These are phyloP conservation scores for Colletotrichum karsti DNA, from an alignment of 2,329 filamentous ascomycete genomes.

Conservation along the genomic window DNA sequence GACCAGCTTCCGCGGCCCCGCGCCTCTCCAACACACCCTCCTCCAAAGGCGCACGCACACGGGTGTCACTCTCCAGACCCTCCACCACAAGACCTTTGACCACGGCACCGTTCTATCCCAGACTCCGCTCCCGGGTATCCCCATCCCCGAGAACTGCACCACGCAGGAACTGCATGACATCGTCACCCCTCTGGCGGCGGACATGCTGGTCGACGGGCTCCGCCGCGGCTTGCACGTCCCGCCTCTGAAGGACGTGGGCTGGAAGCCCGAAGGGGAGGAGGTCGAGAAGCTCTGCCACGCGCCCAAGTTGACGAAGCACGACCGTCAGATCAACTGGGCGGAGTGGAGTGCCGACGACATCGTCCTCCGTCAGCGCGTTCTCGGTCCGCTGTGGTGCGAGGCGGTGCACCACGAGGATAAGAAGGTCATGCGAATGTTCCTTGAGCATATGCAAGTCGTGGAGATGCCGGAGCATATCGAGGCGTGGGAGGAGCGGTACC, in stretches of 20 bases:
- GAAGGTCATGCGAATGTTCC: constrained; percentile 47
- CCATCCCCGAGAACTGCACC: constrained; percentile 53
- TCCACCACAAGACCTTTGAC: constrained; percentile 81
- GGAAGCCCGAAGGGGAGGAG: constrained; percentile 33
- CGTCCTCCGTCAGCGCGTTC: constrained; percentile 61
- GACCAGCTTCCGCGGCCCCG: constrained; percentile 79
- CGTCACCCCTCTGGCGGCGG: constrained; percentile 72
- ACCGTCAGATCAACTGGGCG: constrained; percentile 70
- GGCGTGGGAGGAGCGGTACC: neutral
- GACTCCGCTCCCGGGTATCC: constrained; percentile 66
- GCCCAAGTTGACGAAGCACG: constrained; percentile 74
- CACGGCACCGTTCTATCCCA: constrained; percentile 80
- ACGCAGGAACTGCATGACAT: constrained; percentile 49
- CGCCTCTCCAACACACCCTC: constrained; percentile 87
- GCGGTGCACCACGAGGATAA: constrained; percentile 33
- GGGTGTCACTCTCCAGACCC: constrained; percentile 87
- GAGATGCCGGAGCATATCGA: neutral
- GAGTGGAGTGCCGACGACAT: constrained; percentile 63
- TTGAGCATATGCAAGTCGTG: constrained; percentile 43
- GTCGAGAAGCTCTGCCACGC: constrained; percentile 58
- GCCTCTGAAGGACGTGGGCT: constrained; percentile 55
- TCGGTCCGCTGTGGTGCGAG: constrained; percentile 73
- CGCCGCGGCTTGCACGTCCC: constrained; percentile 70
- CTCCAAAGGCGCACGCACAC: constrained; percentile 67
- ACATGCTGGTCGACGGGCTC: constrained; percentile 75